A percentile compares a stretch with the other conserved stretches of the same genome.
Evolutionary conservation across 1,284 basidiomycete species (phyloP).

Genomic region (Phylloporus gajari): DNA sequence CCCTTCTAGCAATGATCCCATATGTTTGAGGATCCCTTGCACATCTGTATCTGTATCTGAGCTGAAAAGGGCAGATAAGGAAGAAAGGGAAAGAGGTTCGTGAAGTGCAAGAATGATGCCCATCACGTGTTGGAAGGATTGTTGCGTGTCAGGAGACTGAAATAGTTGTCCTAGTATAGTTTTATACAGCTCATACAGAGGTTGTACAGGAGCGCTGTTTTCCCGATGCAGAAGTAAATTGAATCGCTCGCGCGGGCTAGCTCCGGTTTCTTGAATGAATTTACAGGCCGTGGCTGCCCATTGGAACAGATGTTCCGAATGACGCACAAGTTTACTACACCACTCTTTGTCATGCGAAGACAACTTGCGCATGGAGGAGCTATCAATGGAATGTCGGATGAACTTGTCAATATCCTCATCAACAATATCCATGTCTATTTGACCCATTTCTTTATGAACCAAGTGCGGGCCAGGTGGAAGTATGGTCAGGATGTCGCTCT

Average conservation of each 20-base stretch:
- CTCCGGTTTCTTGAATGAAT: not conserved
- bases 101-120: too few relatives aligned
- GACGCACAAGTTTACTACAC: slow-evolving; percentile 14
- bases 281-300: too few relatives aligned
- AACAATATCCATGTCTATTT: not conserved
- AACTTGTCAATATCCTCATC: not conserved
- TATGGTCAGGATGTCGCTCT: not conserved
- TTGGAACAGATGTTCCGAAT: not conserved
- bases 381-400: not conserved
- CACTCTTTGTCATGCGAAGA: slow-evolving; percentile 3
- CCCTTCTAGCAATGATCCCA: not conserved
- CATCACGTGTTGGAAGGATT: too few relatives aligned
- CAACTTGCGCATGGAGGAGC: too few relatives aligned
- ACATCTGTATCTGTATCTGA: too few relatives aligned
- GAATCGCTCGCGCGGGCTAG: not conserved
- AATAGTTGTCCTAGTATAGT: too few relatives aligned
- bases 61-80: too few relatives aligned
- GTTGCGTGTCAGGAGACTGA: too few relatives aligned
- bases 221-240: not conserved
- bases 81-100: too few relatives aligned
- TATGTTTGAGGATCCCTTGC: too few relatives aligned
- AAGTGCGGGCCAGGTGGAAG: not conserved
- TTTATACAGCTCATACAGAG: too few relatives aligned
- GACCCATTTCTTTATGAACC: not conserved
- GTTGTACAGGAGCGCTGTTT: too few relatives aligned